Conservation (phyloP, 305 asterid species). For the Vinca major region DNA sequence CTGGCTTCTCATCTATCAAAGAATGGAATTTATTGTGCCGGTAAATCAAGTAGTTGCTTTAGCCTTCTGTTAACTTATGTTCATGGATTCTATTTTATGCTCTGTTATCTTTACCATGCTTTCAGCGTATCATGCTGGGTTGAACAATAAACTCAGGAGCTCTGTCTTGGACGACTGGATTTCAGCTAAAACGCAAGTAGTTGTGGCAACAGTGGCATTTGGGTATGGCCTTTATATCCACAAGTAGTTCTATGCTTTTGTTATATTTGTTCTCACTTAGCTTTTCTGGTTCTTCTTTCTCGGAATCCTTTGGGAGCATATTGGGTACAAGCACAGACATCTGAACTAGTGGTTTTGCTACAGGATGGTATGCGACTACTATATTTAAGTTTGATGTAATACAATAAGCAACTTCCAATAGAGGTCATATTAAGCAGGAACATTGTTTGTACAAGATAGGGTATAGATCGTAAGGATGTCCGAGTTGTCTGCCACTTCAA, state of each 20-base stretch:
- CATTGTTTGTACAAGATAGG: slow-evolving; percentile 34
- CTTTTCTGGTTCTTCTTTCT: slow-evolving; percentile 15
- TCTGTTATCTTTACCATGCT: slow-evolving; percentile 14
- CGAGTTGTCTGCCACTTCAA: slow-evolving; percentile 90
- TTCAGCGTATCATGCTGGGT: slow-evolving; percentile 93
- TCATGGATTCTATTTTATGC: slow-evolving; percentile 8
- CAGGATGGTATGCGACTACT: slow-evolving; percentile 79
- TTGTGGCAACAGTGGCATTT: slow-evolving; percentile 95
- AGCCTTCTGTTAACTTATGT: slow-evolving; percentile 7
- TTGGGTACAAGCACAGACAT: slow-evolving; percentile 25
- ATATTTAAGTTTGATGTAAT: slow-evolving; percentile 15
- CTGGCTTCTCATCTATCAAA: slow-evolving; percentile 63
- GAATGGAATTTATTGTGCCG: slow-evolving; percentile 76
- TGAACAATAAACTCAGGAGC: slow-evolving; percentile 72
- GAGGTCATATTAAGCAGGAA: slow-evolving; percentile 16
- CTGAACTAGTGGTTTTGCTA: slow-evolving; percentile 36
- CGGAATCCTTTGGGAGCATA: slow-evolving; percentile 38
- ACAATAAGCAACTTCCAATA: slow-evolving; percentile 14
- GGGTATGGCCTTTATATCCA: slow-evolving; percentile 46
- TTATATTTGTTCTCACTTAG: background rate
- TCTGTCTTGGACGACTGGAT: slow-evolving; percentile 86
- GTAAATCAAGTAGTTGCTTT: slow-evolving; percentile 34
- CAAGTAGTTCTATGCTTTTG: background rate
- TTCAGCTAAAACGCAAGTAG: slow-evolving; percentile 81
- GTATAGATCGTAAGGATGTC: slow-evolving; percentile 92